Evolutionary conservation across 2,329 filamentous ascomycete species (phyloP).

Genomic region (Aaosphaeria arxii): DNA sequence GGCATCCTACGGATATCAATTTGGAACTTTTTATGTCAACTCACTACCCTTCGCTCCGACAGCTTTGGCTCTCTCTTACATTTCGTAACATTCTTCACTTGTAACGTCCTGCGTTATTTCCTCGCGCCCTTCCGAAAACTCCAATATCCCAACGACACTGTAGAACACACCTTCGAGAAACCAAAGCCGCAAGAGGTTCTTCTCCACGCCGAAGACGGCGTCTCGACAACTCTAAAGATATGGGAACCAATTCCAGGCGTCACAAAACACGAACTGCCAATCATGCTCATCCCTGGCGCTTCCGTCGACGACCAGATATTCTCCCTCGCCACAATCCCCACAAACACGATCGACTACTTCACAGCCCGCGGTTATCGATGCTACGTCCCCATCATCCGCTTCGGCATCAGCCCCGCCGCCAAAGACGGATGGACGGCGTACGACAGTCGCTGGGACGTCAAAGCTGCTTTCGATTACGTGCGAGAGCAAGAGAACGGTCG

Average conservation of each 20-base stretch:
- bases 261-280: slow-evolving; percentile 25
- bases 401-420: slow-evolving; percentile 52
- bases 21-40: slow-evolving; percentile 52
- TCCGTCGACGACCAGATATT: slow-evolving; percentile 63
- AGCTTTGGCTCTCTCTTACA: slow-evolving; percentile 35
- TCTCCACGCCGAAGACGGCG: slow-evolving; percentile 53
- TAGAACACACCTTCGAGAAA: slow-evolving; percentile 45
- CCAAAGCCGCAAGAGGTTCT: slow-evolving; percentile 45
- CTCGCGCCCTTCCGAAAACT: slow-evolving; percentile 54
- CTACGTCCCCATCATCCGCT: slow-evolving; percentile 57
- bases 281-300: slow-evolving; percentile 63
- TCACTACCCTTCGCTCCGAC: background rate
- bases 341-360: slow-evolving; percentile 63
- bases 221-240: slow-evolving; percentile 54
- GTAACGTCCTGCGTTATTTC: slow-evolving; percentile 53
- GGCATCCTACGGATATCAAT: slow-evolving; percentile 58
- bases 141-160: slow-evolving; percentile 53
- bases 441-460: slow-evolving; percentile 59
- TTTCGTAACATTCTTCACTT: slow-evolving; percentile 50
- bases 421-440: slow-evolving; percentile 57
- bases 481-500: slow-evolving; percentile 30
- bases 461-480: slow-evolving; percentile 55
- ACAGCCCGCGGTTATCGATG: slow-evolving; percentile 59
- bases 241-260: slow-evolving; percentile 49
- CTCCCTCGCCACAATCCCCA: slow-evolving; percentile 60